Evolutionary conservation across 164 flowering plant genomes (phyloP).

Genomic region (Euptelea pleiosperma): DNA sequence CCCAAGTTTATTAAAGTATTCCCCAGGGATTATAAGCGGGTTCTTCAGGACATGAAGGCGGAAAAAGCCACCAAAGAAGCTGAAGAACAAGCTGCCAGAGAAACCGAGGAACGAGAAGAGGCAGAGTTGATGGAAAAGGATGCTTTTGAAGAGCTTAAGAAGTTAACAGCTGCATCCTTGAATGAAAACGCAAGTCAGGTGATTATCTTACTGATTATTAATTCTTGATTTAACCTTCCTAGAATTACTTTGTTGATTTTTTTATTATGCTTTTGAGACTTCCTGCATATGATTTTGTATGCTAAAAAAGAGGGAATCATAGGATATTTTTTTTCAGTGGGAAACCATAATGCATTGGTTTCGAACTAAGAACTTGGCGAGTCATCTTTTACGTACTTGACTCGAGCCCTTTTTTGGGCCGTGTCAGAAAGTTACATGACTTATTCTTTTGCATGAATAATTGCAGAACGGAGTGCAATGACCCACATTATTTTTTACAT

Average conservation of each 20-base stretch:
- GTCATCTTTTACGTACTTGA: too few species aligned
- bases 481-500: too few species aligned
- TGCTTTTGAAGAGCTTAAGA: conserved; percentile 97
- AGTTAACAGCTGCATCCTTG: conserved; percentile 61
- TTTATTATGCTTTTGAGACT: too few species aligned
- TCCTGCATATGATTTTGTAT: too few species aligned
- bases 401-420: too few species aligned
- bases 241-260: neutral
- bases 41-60: conserved; percentile 62
- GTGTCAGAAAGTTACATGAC: too few species aligned
- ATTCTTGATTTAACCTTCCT: neutral
- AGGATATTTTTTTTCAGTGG: too few species aligned
- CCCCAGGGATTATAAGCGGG: conserved; percentile 90
- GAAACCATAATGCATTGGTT: too few species aligned
- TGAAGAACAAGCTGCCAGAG: conserved; percentile 27
- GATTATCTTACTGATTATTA: neutral
- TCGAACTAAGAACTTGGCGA: too few species aligned
- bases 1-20: conserved; percentile 91
- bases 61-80: conserved; percentile 41
- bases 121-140: conserved; percentile 61
- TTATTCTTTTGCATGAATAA: too few species aligned
- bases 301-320: too few species aligned
- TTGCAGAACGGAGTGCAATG: too few species aligned
- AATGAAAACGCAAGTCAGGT: conserved; percentile 46
- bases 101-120: conserved; percentile 54